Evolutionary conservation across 2,329 filamentous ascomycete genomes (phyloP), one percentile per base, ranked within the genome.

Genomic region (Colletotrichum horii): DNA sequence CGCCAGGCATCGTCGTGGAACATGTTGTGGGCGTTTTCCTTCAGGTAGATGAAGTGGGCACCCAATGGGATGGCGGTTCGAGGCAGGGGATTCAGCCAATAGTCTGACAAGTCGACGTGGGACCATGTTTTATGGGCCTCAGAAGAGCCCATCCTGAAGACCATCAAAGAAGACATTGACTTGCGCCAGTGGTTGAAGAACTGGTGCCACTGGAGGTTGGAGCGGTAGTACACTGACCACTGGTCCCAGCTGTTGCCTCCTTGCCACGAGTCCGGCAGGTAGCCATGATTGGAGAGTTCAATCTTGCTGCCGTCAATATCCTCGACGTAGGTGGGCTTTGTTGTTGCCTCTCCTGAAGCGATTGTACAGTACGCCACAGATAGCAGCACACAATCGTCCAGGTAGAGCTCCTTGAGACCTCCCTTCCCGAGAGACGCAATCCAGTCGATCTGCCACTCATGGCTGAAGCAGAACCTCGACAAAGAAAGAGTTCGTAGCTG

Each of bases 381-480:
- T 15, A 72, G 19, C 1, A 72, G 34, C 24, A 67, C 70, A 68
- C 87, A 89, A 69, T 86, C 80, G 56, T 88, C 86, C 0, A 89
- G 80, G 15, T 86, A 83, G 1, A 89, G 78, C 55, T 85, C 82
- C 16, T 83, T 76, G 0, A 89, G 80, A 0, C 86, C 87, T 3
- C 74, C 77, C n/a, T 80, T 81, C 4, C 78, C 81, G 5, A 89
- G 80, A 0, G 82, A 83, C 0, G 85, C 73, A 6, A 90, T 83
- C 87, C 87, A 89, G 12, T 86, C 84, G 1, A 88, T 78, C 69
- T 89, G 87, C 81, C 83, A 85, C 24, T 88, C 83, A 38, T 88
- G 83, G 6, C 82, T 82, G 64, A 90, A 88, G 4, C 83, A 81
- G 24, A 84, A 86, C 2, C 84, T 84, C 1, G 86, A 85, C 0